A percentile compares a stretch with the other conserved stretches of the same genome.
phyloP scores from a whole-genome alignment of 2,329 filamentous ascomycete genomes.

The Leptographium wingfieldii region DNA sequence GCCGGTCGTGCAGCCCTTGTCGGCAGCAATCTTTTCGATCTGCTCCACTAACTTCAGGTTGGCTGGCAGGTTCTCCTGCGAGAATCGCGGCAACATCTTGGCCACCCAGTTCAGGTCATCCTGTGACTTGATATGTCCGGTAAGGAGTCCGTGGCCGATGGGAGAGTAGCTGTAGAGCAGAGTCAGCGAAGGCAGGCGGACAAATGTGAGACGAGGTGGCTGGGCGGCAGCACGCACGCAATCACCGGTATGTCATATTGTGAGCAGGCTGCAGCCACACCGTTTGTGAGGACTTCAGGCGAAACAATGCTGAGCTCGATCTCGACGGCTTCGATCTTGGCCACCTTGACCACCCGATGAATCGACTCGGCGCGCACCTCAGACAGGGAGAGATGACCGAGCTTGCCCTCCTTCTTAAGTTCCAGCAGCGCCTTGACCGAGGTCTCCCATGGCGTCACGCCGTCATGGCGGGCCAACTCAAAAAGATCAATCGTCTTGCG shows the following conservation, averaged over 20 bases:
- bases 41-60: conserved; percentile 36
- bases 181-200: background rate
- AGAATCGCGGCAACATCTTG: conserved; percentile 35
- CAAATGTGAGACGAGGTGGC: background rate
- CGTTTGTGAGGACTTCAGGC: conserved; percentile 35
- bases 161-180: background rate
- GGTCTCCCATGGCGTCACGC: conserved; percentile 28
- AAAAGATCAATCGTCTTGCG: conserved; percentile 47
- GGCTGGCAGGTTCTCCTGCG: conserved; percentile 35
- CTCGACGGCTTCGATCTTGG: conserved; percentile 35
- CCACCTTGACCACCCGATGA: conserved; percentile 21
- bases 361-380: conserved; percentile 32
- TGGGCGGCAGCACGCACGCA: conserved; percentile 22
- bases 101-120: conserved; percentile 24
- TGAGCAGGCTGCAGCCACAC: conserved; percentile 32
- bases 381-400: conserved; percentile 28
- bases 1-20: conserved; percentile 34
- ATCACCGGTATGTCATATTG: conserved; percentile 44
- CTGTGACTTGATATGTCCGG: conserved; percentile 26
- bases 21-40: conserved; percentile 31
- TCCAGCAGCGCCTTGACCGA: conserved; percentile 33
- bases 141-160: conserved; percentile 34
- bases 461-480: conserved; percentile 44
- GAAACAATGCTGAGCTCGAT: conserved; percentile 40
- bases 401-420: conserved; percentile 37